Percentiles rank a stretch among this genome's conserved stretches.
These are phyloP conservation scores for Naganishia kalamii DNA, from an alignment of 768 basidiomycete genomes.

Conservation along the genomic window DNA sequence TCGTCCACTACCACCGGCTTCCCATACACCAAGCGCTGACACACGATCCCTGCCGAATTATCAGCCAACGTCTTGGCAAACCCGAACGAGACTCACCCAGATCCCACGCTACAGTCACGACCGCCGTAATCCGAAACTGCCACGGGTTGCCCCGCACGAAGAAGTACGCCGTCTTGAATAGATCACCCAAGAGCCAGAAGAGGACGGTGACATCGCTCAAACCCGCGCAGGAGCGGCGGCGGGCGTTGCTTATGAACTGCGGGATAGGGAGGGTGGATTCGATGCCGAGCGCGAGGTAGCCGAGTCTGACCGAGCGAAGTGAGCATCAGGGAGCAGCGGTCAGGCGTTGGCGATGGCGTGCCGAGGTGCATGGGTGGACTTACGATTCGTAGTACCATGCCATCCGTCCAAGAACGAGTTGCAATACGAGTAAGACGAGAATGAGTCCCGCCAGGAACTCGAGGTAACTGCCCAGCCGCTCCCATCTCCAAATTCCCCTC, in stretches of 20 bases:
- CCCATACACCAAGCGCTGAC: conserved; percentile 5
- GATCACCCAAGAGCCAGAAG: conserved; percentile 43
- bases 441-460: conserved; percentile 45
- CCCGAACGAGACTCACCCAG: conserved; percentile 23
- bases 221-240: conserved; percentile 40
- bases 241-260: conserved; percentile 43
- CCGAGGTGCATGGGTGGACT: too few relatives aligned
- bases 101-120: conserved; percentile 44
- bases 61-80: not conserved
- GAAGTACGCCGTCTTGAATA: conserved; percentile 45
- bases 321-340: not conserved
- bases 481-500: conserved; percentile 48
- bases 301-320: not conserved
- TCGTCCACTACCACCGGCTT: not conserved
- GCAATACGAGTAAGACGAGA: conserved; percentile 35
- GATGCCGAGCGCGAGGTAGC: conserved; percentile 10
- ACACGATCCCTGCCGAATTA: not conserved
- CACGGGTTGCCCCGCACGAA: conserved; percentile 38
- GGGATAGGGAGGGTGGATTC: conserved; percentile 46
- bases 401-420: conserved; percentile 39
- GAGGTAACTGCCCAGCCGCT: conserved; percentile 38
- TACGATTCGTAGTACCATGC: conserved; percentile 33
- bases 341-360: too few relatives aligned
- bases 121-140: conserved; percentile 43
- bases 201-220: conserved; percentile 32